Conservation (phyloP, 306 rosid genomes). For the Mimosa pudica region DNA sequence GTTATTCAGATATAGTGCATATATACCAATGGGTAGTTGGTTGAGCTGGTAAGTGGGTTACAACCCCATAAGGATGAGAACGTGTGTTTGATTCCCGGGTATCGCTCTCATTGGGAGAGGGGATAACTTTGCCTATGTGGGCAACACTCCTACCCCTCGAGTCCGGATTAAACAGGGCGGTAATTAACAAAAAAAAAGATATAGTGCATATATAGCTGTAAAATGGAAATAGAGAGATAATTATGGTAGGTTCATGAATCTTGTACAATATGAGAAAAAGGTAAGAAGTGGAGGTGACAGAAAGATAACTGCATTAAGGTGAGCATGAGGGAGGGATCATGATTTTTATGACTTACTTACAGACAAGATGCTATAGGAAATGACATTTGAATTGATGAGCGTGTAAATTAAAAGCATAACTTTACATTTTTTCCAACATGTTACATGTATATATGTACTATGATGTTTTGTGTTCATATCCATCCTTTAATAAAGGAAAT, state of each 20-base stretch:
- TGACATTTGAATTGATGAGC: background rate
- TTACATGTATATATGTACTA: too few species aligned
- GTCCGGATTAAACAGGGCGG: too few species aligned
- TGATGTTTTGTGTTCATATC: too few species aligned
- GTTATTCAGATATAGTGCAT: slow-evolving; percentile 3
- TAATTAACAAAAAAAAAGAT: background rate
- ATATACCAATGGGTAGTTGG: background rate
- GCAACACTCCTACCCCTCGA: too few species aligned
- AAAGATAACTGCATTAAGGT: slow-evolving; percentile 11
- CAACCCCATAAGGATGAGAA: too few species aligned
- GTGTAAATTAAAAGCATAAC: background rate
- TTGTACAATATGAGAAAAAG: background rate
- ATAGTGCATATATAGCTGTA: slow-evolving; percentile 14
- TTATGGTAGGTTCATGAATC: slow-evolving; percentile 2
- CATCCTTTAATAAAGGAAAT: too few species aligned
- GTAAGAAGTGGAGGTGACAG: slow-evolving; percentile 5
- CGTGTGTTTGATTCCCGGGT: too few species aligned
- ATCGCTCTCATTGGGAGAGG: too few species aligned
- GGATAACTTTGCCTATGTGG: too few species aligned
- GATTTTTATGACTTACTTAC: background rate
- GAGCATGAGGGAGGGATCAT: slow-evolving; percentile 14
- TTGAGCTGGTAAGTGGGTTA: too few species aligned
- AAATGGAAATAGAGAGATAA: background rate
- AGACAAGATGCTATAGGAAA: slow-evolving; percentile 1
- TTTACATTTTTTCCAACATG: background rate